These are phyloP conservation scores for Sporisorium scitamineum DNA, from an alignment of 1,284 basidiomycete genomes.

Conservation along the genomic window DNA sequence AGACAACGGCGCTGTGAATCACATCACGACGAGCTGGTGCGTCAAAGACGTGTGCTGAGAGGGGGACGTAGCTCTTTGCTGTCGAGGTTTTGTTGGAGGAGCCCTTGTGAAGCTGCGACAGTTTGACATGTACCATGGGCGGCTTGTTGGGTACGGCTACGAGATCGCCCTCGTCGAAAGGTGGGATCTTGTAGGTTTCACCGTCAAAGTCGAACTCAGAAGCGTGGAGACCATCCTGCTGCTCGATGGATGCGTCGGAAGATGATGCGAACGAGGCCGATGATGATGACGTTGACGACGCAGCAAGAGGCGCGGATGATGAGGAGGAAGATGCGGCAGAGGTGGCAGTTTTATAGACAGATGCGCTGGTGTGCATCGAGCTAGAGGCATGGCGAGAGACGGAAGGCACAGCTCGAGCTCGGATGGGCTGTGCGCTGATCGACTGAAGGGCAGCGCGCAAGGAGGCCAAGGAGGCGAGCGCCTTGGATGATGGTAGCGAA, in stretches of 20 bases:
- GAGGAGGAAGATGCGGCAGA: conserved; percentile 8
- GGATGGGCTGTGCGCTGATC: conserved; percentile 28
- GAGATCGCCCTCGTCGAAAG: conserved; percentile 41
- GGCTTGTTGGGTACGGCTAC: conserved; percentile 48
- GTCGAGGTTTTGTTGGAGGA: neutral
- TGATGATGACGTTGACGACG: conserved; percentile 23
- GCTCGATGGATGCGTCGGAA: neutral
- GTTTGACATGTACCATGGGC: conserved; percentile 50
- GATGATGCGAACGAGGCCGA: neutral
- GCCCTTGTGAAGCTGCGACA: conserved; percentile 39
- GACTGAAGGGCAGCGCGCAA: conserved; percentile 33
- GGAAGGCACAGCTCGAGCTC: conserved; percentile 19
- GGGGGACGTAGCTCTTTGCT: conserved; percentile 72
- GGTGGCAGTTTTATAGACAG: conserved; percentile 10
- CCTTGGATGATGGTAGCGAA: conserved; percentile 24
- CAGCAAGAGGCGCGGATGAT: conserved; percentile 7
- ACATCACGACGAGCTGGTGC: conserved; percentile 87
- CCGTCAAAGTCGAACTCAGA: conserved; percentile 43
- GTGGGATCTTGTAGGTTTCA: conserved; percentile 28
- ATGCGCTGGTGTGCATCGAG: conserved; percentile 32
- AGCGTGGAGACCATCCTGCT: conserved; percentile 23
- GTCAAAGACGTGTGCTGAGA: conserved; percentile 85
- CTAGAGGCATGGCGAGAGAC: conserved; percentile 16
- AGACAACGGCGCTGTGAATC: conserved; percentile 90
- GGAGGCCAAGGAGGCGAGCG: conserved; percentile 33